phyloP scores from a whole-genome alignment of 768 basidiomycete species.

The Tricholoma matsutake region DNA sequence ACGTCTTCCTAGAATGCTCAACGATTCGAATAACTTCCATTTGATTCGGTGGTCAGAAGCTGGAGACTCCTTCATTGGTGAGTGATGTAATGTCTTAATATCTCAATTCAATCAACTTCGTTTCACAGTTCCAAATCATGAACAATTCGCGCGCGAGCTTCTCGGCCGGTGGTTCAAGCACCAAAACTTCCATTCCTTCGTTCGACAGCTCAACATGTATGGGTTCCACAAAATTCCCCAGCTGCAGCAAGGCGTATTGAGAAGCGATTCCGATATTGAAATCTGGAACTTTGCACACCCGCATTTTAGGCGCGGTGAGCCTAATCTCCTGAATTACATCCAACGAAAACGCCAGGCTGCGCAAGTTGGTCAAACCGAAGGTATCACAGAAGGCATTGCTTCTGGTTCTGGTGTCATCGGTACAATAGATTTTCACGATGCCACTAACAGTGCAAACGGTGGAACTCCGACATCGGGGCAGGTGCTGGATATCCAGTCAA shows the following conservation, averaged over 20 bases:
- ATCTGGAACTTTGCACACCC: conserved; percentile 91
- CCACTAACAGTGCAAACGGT: conserved; percentile 12
- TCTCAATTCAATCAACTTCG: not conserved
- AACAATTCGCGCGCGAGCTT: conserved; percentile 85
- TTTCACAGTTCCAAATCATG: conserved; percentile 78
- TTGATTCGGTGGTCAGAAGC: conserved; percentile 90
- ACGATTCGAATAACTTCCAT: conserved; percentile 75
- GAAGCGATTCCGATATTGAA: conserved; percentile 76
- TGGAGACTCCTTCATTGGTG: conserved; percentile 93
- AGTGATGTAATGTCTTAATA: not conserved
- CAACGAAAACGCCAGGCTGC: conserved; percentile 76
- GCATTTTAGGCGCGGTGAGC: conserved; percentile 85
- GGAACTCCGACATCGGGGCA: conserved; percentile 35
- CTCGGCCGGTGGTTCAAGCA: conserved; percentile 98
- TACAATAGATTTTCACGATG: conserved; percentile 27
- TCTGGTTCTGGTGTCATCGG: not conserved
- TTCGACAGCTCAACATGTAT: conserved; percentile 94
- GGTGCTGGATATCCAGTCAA: conserved; percentile 71
- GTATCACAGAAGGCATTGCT: conserved; percentile 10
- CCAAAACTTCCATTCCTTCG: conserved; percentile 90
- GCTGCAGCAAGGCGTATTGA: conserved; percentile 90
- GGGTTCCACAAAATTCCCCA: conserved; percentile 95
- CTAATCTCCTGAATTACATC: conserved; percentile 83
- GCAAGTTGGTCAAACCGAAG: conserved; percentile 34
- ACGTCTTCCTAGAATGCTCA: conserved; percentile 71